A percentile compares a stretch with the other conserved stretches of the same genome.
Evolutionary conservation across 352 stramenopile species (phyloP).

Genomic region (Pythium periplocum): DNA sequence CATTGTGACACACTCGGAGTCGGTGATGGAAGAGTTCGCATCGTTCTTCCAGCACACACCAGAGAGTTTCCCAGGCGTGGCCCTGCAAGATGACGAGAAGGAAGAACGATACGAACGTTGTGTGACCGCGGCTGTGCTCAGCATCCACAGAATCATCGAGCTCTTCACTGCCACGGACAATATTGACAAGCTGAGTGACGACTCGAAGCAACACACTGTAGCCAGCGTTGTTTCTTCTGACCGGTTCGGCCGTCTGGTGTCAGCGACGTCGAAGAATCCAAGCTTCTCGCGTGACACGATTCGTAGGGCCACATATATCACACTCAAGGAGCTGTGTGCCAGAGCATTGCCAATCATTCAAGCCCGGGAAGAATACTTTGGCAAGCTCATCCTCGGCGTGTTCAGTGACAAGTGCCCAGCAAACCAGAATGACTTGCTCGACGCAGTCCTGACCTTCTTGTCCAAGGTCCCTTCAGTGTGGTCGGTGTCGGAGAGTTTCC

Average conservation of each 20-base stretch:
- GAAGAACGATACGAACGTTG: conserved; percentile 76
- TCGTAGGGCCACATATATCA: conserved; percentile 56
- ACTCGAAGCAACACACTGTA: conserved; percentile 30
- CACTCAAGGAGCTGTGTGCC: conserved; percentile 45
- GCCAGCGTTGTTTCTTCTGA: conserved; percentile 49
- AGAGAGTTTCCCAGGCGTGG: conserved; percentile 55
- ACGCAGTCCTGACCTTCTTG: conserved; percentile 67
- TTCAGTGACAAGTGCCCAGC: conserved; percentile 62
- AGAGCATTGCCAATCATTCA: conserved; percentile 35
- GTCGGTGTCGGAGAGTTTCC: conserved; percentile 31
- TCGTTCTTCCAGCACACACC: conserved; percentile 55
- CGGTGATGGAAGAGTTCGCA: conserved; percentile 54
- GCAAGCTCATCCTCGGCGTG: conserved; percentile 59
- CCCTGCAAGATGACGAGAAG: conserved; percentile 50
- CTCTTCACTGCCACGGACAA: conserved; percentile 40
- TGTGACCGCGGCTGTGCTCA: conserved; percentile 53
- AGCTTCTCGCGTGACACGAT: conserved; percentile 72
- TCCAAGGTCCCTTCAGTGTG: conserved; percentile 41
- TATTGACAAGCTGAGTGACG: conserved; percentile 32
- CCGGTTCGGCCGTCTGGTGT: conserved; percentile 52
- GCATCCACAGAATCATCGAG: conserved; percentile 47
- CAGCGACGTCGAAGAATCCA: conserved; percentile 60
- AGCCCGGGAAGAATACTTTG: conserved; percentile 50
- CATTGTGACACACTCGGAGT: conserved; percentile 14
- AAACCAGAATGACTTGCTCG: conserved; percentile 74